A percentile compares a stretch with the other conserved stretches of the same genome.
Conservation (phyloP, 805 yeast genomes). For the Naumovozyma baii region DNA sequence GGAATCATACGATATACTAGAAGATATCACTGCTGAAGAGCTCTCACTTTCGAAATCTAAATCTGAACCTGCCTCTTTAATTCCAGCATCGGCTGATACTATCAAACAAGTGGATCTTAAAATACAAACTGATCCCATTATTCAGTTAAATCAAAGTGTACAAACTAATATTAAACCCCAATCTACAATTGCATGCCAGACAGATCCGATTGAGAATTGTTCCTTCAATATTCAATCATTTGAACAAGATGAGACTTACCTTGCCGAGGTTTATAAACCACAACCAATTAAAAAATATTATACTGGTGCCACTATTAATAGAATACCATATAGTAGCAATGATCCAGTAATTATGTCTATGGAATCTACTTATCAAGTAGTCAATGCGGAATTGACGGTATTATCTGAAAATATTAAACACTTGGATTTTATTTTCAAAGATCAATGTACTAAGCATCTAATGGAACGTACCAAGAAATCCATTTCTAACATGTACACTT, state of each 20-base stretch:
- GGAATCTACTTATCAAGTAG: conserved; percentile 20
- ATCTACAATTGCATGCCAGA: conserved; percentile 9
- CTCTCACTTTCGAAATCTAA: neutral
- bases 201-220: conserved; percentile 8
- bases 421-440: conserved; percentile 25
- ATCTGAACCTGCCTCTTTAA: too few relatives aligned
- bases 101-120: neutral
- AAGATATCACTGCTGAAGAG: conserved; percentile 11
- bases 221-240: conserved; percentile 21
- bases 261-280: conserved; percentile 21
- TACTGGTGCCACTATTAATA: conserved; percentile 14
- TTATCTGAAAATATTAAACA: conserved; percentile 25
- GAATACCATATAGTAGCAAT: conserved; percentile 7
- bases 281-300: conserved; percentile 12
- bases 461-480: conserved; percentile 22
- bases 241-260: conserved; percentile 28
- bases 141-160: conserved; percentile 12
- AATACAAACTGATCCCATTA: conserved; percentile 12
- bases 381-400: conserved; percentile 29
- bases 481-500: conserved; percentile 25
- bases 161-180: conserved; percentile 14
- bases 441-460: conserved; percentile 24
- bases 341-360: conserved; percentile 15
- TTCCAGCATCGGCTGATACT: too few relatives aligned
- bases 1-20: conserved; percentile 17